phyloP scores from a whole-genome alignment of 108 stramenopile species.

The Mayamaea pseudoterrestris region DNA sequence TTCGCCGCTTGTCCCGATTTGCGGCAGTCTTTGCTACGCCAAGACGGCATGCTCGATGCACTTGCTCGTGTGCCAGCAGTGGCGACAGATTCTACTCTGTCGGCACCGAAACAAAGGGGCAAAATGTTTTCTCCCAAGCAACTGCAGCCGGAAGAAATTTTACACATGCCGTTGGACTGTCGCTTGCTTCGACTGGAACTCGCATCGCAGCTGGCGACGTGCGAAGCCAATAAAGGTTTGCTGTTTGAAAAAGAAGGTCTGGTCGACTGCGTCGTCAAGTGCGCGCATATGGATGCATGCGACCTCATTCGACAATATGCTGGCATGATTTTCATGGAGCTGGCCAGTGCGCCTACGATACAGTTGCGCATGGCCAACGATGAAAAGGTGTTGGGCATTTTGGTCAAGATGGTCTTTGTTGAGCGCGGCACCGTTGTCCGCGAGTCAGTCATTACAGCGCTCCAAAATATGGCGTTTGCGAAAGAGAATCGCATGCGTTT shows the following conservation, averaged over 20 bases:
- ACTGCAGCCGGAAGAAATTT: constrained; percentile 2
- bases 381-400: constrained; percentile 57
- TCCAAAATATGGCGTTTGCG: constrained; percentile 75
- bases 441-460: constrained; percentile 69
- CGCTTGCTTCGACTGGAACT: constrained; percentile 48
- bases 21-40: constrained; percentile 29
- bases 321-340: constrained; percentile 63
- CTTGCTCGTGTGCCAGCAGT: constrained; percentile 27
- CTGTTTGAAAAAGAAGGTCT: constrained; percentile 36
- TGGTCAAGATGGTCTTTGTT: constrained; percentile 63
- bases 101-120: too few species aligned
- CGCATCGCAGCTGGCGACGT: constrained; percentile 64
- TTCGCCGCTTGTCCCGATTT: constrained; percentile 51
- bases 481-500: constrained; percentile 54
- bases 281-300: constrained; percentile 50
- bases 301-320: constrained; percentile 61
- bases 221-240: constrained; percentile 57
- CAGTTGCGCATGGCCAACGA: constrained; percentile 63
- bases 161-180: constrained; percentile 38
- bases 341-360: constrained; percentile 53
- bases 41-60: constrained; percentile 43
- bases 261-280: constrained; percentile 40
- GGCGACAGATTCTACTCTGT: too few species aligned
- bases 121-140: too few species aligned
- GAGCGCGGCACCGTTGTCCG: constrained; percentile 45